A percentile compares a stretch with the other conserved stretches of the same genome.
These are phyloP conservation scores for Annulohypoxylon stygium DNA, from an alignment of 495 filamentous ascomycete genomes.

Conservation along the genomic window DNA sequence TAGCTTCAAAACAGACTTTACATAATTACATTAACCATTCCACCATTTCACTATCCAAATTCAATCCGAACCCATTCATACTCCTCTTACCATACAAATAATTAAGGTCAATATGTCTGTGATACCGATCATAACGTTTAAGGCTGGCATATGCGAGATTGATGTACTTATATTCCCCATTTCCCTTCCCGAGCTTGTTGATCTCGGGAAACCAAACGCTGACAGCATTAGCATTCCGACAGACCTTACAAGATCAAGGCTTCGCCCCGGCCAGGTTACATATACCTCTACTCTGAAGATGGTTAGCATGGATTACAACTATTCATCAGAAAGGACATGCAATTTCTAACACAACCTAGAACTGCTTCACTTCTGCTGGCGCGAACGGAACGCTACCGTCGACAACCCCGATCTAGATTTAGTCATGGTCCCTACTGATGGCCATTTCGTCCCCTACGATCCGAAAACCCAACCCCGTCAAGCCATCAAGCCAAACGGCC, in stretches of 20 bases:
- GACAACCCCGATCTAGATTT: constrained; percentile 52
- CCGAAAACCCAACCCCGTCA: constrained; percentile 60
- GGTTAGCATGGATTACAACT: constrained; percentile 61
- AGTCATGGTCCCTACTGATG: constrained; percentile 76
- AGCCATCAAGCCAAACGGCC: constrained; percentile 80
- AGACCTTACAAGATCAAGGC: constrained; percentile 76
- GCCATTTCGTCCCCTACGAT: constrained; percentile 83
- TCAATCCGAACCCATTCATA: not conserved
- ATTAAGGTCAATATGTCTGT: constrained; percentile 73
- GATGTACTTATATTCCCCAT: constrained; percentile 71
- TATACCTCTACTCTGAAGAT: constrained; percentile 95
- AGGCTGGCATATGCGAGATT: constrained; percentile 91
- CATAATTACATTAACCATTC: constrained; percentile 2
- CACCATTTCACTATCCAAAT: not conserved
- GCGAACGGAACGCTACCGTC: constrained; percentile 58
- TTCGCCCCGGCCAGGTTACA: constrained; percentile 79
- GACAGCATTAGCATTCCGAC: constrained; percentile 63
- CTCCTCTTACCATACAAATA: not conserved
- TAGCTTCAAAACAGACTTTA: constrained; percentile 17
- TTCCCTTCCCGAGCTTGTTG: constrained; percentile 12
- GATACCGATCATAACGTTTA: constrained; percentile 92
- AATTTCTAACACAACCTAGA: constrained; percentile 63
- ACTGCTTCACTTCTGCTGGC: constrained; percentile 97
- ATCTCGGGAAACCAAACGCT: constrained; percentile 44
- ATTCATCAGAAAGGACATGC: not conserved